Percentiles rank a stretch among this genome's conserved stretches.
phyloP scores from a whole-genome alignment of 495 filamentous ascomycete species.

The Aspergillus wentii region DNA sequence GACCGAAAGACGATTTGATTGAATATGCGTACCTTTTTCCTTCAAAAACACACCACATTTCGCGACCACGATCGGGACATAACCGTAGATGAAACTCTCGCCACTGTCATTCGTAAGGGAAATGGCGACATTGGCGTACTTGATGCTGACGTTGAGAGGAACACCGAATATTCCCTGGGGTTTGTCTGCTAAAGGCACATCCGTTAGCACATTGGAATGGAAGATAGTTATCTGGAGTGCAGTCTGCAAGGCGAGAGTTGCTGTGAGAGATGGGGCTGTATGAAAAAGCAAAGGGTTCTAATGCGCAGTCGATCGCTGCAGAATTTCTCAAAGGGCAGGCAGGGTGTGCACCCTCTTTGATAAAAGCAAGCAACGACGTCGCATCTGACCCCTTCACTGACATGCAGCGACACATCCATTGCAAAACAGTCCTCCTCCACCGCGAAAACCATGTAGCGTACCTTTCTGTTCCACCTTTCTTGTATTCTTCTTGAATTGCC shows the following conservation, averaged over 20 bases:
- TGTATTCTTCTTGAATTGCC: slow-evolving; percentile 69
- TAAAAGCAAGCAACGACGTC: too few species aligned
- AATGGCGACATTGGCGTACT: slow-evolving; percentile 98
- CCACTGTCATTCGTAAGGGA: slow-evolving; percentile 87
- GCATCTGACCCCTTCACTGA: too few species aligned
- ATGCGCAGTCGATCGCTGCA: not conserved
- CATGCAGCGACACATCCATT: too few species aligned
- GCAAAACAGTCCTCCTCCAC: not conserved
- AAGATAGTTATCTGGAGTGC: not conserved
- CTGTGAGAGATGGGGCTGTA: not conserved
- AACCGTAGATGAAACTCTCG: slow-evolving; percentile 95
- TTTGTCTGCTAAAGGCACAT: slow-evolving; percentile 17
- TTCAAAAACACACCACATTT: slow-evolving; percentile 98
- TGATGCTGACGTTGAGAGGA: slow-evolving; percentile 90
- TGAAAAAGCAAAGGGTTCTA: too few species aligned
- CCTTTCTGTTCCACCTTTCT: slow-evolving; percentile 76
- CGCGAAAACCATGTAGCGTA: slow-evolving; percentile 30
- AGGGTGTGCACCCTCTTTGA: too few species aligned
- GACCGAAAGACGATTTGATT: not conserved
- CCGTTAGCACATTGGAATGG: not conserved
- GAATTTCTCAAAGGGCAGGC: not conserved
- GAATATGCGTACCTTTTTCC: slow-evolving; percentile 74
- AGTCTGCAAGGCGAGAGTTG: not conserved
- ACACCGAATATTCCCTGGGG: slow-evolving; percentile 80
- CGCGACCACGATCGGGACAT: slow-evolving; percentile 96